A percentile compares a stretch with the other conserved stretches of the same genome.
Evolutionary conservation across 495 filamentous ascomycete genomes (phyloP).

Genomic region (Annulohypoxylon maeteangense): DNA sequence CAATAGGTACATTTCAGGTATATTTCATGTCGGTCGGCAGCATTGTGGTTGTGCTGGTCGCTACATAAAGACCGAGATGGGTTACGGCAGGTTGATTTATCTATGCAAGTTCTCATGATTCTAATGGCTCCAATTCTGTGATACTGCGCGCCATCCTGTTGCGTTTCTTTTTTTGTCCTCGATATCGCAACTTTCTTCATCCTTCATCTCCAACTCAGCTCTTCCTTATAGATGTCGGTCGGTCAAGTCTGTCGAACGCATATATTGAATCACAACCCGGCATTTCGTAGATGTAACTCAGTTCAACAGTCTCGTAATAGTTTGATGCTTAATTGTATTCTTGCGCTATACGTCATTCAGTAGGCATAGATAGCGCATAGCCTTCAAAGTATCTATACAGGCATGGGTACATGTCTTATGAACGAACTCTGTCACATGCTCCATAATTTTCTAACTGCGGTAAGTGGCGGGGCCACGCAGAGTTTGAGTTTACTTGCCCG

Average conservation of each 20-base stretch:
- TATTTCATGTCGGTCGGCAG: conserved; percentile 17
- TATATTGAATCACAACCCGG: conserved; percentile 28
- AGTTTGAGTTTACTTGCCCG: conserved; percentile 12
- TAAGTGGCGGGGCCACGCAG: conserved; percentile 1
- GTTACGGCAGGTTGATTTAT: not conserved
- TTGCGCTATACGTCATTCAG: conserved; percentile 20
- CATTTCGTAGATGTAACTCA: conserved; percentile 25
- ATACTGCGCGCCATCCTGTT: conserved; percentile 4
- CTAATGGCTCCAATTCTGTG: not conserved
- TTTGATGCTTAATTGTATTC: conserved; percentile 10
- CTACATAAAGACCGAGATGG: not conserved
- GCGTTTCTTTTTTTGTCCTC: conserved; percentile 29
- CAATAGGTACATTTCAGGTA: not conserved
- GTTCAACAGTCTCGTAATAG: conserved; percentile 28
- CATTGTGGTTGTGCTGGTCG: conserved; percentile 8
- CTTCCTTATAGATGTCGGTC: conserved; percentile 13
- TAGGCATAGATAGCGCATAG: not conserved
- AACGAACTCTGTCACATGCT: conserved; percentile 35
- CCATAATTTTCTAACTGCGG: conserved; percentile 30
- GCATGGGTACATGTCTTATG: not conserved
- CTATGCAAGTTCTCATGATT: conserved; percentile 9
- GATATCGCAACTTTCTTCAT: not conserved
- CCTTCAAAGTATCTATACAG: not conserved
- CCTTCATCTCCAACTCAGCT: conserved; percentile 19
- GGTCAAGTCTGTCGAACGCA: not conserved